These are phyloP conservation scores for Pseudoturritis turrita DNA, from an alignment of 345 rosid genomes.

Conservation along the genomic window DNA sequence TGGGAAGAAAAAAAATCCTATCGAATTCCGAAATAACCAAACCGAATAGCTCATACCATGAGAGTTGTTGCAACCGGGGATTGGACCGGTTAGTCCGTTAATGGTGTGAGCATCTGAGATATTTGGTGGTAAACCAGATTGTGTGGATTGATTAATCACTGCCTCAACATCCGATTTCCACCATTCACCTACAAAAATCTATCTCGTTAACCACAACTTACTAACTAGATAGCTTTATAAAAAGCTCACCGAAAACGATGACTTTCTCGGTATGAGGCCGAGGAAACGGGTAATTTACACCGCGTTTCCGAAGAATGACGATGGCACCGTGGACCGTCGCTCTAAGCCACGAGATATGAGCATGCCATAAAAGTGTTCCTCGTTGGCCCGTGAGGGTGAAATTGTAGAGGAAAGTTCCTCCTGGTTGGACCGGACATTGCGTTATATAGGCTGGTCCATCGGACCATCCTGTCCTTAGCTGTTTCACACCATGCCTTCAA, in stretches of 20 bases:
- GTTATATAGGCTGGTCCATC: constrained; percentile 79
- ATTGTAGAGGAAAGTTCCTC: constrained; percentile 53
- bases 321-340: constrained; percentile 67
- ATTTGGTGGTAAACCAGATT: constrained; percentile 58
- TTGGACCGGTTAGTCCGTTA: constrained; percentile 62
- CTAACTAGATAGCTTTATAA: background rate
- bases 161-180: constrained; percentile 77
- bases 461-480: constrained; percentile 60
- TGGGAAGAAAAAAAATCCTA: too few relatives aligned
- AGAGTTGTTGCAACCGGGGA: constrained; percentile 47
- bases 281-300: constrained; percentile 60
- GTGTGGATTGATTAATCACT: constrained; percentile 43
- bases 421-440: constrained; percentile 64
- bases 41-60: constrained; percentile 49
- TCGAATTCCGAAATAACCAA: too few relatives aligned
- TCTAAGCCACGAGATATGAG: constrained; percentile 75
- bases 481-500: constrained; percentile 75
- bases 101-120: constrained; percentile 72
- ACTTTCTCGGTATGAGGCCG: constrained; percentile 53
- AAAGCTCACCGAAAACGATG: constrained; percentile 50
- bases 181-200: constrained; percentile 57
- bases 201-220: background rate
- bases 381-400: constrained; percentile 68
- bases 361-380: constrained; percentile 79
- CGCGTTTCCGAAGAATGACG: constrained; percentile 57